These are phyloP conservation scores for Calocybe indica DNA, from an alignment of 768 basidiomycete species.

Conservation along the genomic window DNA sequence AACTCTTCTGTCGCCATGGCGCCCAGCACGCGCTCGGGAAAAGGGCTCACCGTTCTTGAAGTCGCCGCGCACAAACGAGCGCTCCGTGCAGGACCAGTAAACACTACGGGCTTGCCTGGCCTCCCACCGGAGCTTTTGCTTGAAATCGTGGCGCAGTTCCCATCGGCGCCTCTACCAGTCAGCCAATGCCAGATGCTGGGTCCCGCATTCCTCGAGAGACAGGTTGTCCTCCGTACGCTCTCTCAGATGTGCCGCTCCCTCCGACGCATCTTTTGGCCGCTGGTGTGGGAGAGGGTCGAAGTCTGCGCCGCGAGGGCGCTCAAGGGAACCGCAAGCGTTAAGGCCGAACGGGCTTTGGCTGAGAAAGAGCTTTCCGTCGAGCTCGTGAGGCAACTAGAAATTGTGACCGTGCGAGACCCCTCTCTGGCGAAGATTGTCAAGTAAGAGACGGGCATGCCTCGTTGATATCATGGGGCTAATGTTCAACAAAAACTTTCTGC, in stretches of 20 bases:
- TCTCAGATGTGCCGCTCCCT: constrained; percentile 15
- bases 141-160: constrained; percentile 16
- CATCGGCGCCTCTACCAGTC: constrained; percentile 11
- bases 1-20: not conserved
- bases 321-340: not conserved
- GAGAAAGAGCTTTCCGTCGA: constrained; percentile 8
- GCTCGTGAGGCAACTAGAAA: constrained; percentile 1
- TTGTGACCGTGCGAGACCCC: constrained; percentile 1
- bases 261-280: constrained; percentile 10
- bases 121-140: constrained; percentile 19
- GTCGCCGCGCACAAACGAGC: not conserved
- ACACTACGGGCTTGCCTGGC: constrained; percentile 12
- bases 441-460: not conserved
- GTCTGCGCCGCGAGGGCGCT: constrained; percentile 6
- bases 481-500: not conserved
- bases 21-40: not conserved
- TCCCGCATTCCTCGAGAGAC: constrained; percentile 4
- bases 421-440: not conserved
- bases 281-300: constrained; percentile 13
- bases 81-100: constrained; percentile 9
- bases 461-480: not conserved
- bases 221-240: constrained; percentile 6
- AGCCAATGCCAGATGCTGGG: not conserved
- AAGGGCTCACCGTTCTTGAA: not conserved
- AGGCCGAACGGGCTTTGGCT: not conserved